Evolutionary conservation across 2,329 filamentous ascomycete genomes (phyloP).

Genomic region (Thielaviopsis ethacetica): DNA sequence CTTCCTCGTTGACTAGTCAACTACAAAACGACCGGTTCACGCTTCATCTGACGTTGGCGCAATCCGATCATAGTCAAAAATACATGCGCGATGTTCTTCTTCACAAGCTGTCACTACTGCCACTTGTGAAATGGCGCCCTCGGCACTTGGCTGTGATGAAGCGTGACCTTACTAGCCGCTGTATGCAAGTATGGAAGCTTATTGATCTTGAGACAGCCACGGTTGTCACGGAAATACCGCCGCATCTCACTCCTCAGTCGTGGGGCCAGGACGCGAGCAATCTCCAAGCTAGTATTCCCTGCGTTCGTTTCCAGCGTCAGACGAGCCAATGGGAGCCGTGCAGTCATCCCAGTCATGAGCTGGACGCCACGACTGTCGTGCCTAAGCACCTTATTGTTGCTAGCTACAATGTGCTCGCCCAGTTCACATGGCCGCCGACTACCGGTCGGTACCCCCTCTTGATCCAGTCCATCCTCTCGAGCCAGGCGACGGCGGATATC

Average conservation of each 20-base stretch:
- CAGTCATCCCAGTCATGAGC: background rate
- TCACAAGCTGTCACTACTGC: constrained; percentile 33
- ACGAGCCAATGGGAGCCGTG: background rate
- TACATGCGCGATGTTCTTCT: constrained; percentile 33
- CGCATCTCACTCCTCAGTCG: background rate
- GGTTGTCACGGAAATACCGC: background rate
- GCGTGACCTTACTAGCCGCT: constrained; percentile 22
- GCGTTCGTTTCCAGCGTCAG: background rate
- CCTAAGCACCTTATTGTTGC: constrained; percentile 23
- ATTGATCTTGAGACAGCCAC: constrained; percentile 22
- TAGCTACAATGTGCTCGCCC: constrained; percentile 37
- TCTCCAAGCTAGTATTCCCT: background rate
- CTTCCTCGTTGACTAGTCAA: background rate
- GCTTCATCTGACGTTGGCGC: background rate
- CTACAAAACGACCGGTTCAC: background rate
- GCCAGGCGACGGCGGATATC: constrained; percentile 28
- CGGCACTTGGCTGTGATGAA: constrained; percentile 34
- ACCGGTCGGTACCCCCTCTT: constrained; percentile 26
- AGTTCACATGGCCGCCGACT: constrained; percentile 31
- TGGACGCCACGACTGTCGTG: constrained; percentile 6
- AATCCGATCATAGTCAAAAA: constrained; percentile 20
- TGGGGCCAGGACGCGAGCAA: background rate
- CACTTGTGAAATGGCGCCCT: constrained; percentile 31
- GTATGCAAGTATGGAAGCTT: constrained; percentile 41
- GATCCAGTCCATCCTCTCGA: constrained; percentile 27